Evolutionary conservation across 2,329 filamentous ascomycete genomes (phyloP), one percentile per base, ranked within the genome.

Genomic region (Orbilia brochopaga): DNA sequence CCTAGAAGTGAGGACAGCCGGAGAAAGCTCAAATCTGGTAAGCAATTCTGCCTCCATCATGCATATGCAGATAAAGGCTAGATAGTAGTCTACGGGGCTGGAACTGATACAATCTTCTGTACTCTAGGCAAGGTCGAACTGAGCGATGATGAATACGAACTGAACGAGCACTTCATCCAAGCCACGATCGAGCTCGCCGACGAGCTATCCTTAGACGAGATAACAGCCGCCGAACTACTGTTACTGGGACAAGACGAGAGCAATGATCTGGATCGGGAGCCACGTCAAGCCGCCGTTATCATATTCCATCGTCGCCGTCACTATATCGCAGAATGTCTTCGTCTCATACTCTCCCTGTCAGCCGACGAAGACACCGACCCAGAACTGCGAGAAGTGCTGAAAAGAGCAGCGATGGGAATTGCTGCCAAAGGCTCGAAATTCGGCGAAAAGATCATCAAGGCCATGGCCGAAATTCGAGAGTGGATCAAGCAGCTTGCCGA

Each of bases 131-230:
- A 90, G 78, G 83, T 97, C 75, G 86, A 82, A 35, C 81, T 96
- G 67, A 85, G 86, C 75, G 88, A 87, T 73, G 84, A 86, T 35
- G 86, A 92, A 77, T 97, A 91, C 79, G 82, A 84, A 21, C 83
- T 99, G 81, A 97, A 96, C 80, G 85, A 90, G 63, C 88, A 91
- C 73, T 97, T 99, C 80, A 87, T 93, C 78, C 89, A 96, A 79
- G 87, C 89, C 75, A 86, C 88, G 23, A 83, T 96, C 32, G 86
- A 91, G 76, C 83, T 99, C 40, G 90, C 93, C 62, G 92, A 97
- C 79, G 90, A 91, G 75, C 83, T 97, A 73, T 88, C 96, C 77
- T 83, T 99, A 58, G 92, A 99, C 80, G 95, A 99, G 80, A 79
- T 96, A 65, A 86, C 94, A 76, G 89, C 93, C 17, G 90, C 91